These are phyloP conservation scores for Excoecaria cochinchinensis DNA, from an alignment of 345 rosid genomes.

Conservation along the genomic window DNA sequence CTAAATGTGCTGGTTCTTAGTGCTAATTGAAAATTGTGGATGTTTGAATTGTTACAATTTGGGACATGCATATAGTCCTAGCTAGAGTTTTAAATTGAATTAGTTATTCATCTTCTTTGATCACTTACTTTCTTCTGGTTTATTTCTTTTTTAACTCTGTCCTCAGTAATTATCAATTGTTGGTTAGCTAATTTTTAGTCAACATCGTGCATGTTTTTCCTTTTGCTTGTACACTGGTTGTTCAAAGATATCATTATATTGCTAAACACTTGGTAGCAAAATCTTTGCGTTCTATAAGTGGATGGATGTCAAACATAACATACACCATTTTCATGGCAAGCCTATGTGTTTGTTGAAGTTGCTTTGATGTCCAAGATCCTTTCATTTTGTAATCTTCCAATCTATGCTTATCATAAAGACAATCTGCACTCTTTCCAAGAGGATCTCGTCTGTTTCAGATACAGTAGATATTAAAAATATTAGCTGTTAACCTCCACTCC, in stretches of 20 bases:
- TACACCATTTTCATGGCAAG: not conserved
- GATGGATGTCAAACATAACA: not conserved
- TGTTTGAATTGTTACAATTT: not conserved
- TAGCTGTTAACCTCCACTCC: not conserved
- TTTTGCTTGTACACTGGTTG: not conserved
- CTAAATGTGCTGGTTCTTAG: not conserved
- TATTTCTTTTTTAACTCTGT: not conserved
- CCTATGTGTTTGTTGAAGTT: not conserved
- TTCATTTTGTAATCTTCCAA: not conserved
- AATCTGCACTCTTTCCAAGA: not conserved
- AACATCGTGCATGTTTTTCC: not conserved
- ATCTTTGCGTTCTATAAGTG: not conserved
- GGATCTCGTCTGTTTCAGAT: not conserved
- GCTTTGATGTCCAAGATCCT: too few species aligned
- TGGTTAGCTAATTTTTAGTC: not conserved
- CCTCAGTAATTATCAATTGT: not conserved
- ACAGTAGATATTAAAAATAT: not conserved
- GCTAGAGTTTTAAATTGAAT: not conserved
- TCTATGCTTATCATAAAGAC: not conserved
- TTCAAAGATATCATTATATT: not conserved
- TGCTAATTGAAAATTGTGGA: not conserved
- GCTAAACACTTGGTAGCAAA: not conserved
- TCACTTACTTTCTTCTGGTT: not conserved
- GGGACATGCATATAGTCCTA: not conserved
- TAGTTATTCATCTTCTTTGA: not conserved